Conservation (phyloP, 306 rosid species). For the Luffa acutangula region DNA sequence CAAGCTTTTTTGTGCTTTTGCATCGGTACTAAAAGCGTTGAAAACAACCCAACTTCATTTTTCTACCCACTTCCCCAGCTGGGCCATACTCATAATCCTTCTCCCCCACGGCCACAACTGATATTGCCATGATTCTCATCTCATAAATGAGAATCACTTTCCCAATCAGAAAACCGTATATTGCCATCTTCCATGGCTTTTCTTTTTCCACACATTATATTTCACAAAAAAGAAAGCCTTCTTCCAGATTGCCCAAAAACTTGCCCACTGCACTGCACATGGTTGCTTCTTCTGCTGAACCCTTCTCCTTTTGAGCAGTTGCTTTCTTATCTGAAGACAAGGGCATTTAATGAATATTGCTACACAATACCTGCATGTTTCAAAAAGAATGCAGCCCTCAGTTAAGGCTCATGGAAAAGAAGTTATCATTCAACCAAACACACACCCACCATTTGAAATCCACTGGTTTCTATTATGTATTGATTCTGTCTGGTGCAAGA, state of each 20-base stretch:
- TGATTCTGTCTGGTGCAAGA: background rate
- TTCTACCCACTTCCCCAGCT: background rate
- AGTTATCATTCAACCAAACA: background rate
- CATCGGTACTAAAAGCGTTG: slow-evolving; percentile 10
- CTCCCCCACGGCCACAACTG: slow-evolving; percentile 10
- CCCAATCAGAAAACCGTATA: background rate
- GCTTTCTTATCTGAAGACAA: background rate
- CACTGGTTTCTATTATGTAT: background rate
- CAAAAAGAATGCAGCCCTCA: background rate
- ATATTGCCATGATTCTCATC: slow-evolving; percentile 1
- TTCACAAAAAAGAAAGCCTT: background rate
- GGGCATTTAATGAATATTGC: background rate
- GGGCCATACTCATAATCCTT: background rate
- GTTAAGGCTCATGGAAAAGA: background rate
- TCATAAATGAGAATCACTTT: slow-evolving; percentile 10
- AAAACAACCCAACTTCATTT: background rate
- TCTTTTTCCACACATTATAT: background rate
- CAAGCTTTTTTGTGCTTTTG: slow-evolving; percentile 3
- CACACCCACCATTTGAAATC: background rate
- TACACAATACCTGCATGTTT: background rate
- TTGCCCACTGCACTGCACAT: background rate
- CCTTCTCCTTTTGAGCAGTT: background rate
- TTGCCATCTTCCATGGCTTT: background rate
- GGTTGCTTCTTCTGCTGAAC: background rate
- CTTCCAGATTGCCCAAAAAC: background rate